Conservation (phyloP, 2,329 filamentous ascomycete species). For the Paracoccidioides brasiliensis region DNA sequence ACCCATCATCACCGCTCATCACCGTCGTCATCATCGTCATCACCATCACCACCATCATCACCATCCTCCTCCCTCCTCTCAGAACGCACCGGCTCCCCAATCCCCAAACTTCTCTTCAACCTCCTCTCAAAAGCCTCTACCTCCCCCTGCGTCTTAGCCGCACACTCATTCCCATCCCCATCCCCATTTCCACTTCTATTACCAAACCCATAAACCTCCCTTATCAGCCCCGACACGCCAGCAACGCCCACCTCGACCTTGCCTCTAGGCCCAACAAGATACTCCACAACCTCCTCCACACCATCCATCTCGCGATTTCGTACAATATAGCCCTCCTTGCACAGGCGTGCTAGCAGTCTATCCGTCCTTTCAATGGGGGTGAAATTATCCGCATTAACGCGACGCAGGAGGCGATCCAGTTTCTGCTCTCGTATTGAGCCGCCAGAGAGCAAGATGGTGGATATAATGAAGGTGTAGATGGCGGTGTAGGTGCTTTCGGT, state of each 20-base stretch:
- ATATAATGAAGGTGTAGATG: constrained; percentile 67
- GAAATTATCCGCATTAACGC: constrained; percentile 62
- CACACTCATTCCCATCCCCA: constrained; percentile 9
- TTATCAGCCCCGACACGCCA: constrained; percentile 58
- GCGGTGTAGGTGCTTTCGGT: constrained; percentile 69
- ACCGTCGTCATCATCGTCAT: background rate
- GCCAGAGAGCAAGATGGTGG: constrained; percentile 58
- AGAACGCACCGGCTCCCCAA: constrained; percentile 20
- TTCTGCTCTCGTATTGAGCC: constrained; percentile 69
- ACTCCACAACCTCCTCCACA: constrained; percentile 67
- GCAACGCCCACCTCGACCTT: constrained; percentile 72
- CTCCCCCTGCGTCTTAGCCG: constrained; percentile 28
- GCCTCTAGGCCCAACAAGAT: constrained; percentile 71
- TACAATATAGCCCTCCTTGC: constrained; percentile 71
- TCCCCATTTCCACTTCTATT: constrained; percentile 12
- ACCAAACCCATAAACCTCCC: constrained; percentile 38
- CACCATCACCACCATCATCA: background rate
- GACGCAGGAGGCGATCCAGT: constrained; percentile 59
- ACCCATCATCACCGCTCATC: background rate
- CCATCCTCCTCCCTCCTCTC: background rate
- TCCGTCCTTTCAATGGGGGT: constrained; percentile 67
- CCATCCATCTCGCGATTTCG: constrained; percentile 54
- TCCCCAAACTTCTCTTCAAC: constrained; percentile 48
- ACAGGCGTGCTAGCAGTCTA: constrained; percentile 57
- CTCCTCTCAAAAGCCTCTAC: constrained; percentile 50